A percentile compares a stretch with the other conserved stretches of the same genome.
These are phyloP conservation scores for Ichthyophonus hoferi DNA, from an alignment of 208 protist species.

Conservation along the genomic window DNA sequence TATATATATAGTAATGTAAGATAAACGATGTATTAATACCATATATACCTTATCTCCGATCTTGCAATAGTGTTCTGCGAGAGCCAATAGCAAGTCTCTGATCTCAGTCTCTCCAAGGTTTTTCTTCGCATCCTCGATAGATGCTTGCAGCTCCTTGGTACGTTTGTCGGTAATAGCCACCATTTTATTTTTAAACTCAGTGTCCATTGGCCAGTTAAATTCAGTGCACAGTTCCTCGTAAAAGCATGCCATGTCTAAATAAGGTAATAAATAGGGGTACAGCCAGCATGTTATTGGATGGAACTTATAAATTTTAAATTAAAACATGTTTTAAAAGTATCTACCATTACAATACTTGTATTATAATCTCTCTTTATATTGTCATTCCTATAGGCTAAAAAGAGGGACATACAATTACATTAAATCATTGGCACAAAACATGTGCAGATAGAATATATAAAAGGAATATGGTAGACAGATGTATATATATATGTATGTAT, in stretches of 20 bases:
- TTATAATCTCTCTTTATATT: background rate
- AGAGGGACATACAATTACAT: background rate
- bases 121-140: conserved; percentile 82
- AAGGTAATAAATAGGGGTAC: background rate
- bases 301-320: background rate
- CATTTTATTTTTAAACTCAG: conserved; percentile 22
- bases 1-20: too few species aligned
- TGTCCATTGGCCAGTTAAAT: conserved; percentile 22
- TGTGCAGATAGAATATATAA: background rate
- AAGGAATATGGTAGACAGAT: background rate
- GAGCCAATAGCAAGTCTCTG: conserved; percentile 82
- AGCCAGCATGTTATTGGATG: background rate
- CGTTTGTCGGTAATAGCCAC: conserved; percentile 56
- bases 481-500: conserved; percentile 4
- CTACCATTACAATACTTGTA: background rate
- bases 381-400: background rate
- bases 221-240: conserved; percentile 38
- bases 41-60: conserved; percentile 87
- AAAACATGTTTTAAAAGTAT: background rate
- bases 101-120: conserved; percentile 94
- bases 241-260: conserved; percentile 58
- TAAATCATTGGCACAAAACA: background rate
- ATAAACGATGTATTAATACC: too few species aligned
- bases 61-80: conserved; percentile 79
- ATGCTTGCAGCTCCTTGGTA: conserved; percentile 54